These are phyloP conservation scores for Wickerhamiella brachini DNA, from an alignment of 805 yeast species.

Conservation along the genomic window DNA sequence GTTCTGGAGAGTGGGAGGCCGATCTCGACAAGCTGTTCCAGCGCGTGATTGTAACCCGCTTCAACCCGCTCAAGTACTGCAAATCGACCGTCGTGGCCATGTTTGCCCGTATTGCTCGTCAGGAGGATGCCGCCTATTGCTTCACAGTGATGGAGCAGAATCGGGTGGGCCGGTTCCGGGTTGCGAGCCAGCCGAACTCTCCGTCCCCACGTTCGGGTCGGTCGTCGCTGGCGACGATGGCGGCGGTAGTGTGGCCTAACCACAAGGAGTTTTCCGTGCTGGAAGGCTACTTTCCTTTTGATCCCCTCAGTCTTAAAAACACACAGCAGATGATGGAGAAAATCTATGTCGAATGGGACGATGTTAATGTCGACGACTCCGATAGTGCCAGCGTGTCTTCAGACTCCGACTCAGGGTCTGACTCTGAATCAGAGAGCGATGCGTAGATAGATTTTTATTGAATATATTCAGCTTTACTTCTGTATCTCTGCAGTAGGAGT, in stretches of 20 bases:
- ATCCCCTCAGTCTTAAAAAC: constrained; percentile 64
- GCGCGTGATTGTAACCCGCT: constrained; percentile 68
- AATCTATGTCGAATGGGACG: constrained; percentile 72
- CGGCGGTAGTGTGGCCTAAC: constrained; percentile 33
- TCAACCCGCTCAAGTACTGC: constrained; percentile 87
- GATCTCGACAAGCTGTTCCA: constrained; percentile 77
- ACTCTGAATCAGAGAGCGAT: neutral
- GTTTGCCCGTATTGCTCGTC: constrained; percentile 86
- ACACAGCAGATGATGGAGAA: constrained; percentile 42
- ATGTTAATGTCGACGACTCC: constrained; percentile 43
- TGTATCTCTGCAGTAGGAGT: too few relatives aligned
- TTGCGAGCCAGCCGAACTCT: constrained; percentile 1
- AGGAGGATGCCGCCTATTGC: constrained; percentile 82
- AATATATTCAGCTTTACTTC: too few relatives aligned
- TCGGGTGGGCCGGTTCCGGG: constrained; percentile 49
- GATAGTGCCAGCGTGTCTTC: constrained; percentile 32
- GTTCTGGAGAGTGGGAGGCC: constrained; percentile 22
- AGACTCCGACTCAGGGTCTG: constrained; percentile 8
- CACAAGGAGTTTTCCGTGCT: constrained; percentile 76
- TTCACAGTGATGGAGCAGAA: constrained; percentile 86
- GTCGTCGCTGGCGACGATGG: constrained; percentile 22
- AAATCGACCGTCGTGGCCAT: constrained; percentile 86
- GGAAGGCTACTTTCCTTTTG: constrained; percentile 94
- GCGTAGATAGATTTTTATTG: neutral
- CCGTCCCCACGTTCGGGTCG: constrained; percentile 3